Percentiles rank a stretch among this genome's conserved stretches.
phyloP scores from a whole-genome alignment of 805 yeast genomes.

The Starmera amethionina region DNA sequence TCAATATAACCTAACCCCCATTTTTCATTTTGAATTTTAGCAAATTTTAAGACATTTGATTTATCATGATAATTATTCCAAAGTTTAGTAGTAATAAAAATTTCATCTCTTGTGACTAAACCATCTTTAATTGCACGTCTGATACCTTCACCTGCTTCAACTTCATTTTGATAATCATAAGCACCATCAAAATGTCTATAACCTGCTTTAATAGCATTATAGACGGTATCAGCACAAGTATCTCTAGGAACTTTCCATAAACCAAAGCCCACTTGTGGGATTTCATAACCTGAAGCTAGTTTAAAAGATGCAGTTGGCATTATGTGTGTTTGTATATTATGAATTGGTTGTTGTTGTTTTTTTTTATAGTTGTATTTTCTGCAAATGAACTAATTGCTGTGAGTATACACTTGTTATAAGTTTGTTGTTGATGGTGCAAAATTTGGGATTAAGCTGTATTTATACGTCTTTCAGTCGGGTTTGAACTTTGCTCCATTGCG shows the following conservation, averaged over 20 bases:
- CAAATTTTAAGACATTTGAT: slow-evolving; percentile 7
- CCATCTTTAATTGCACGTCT: slow-evolving; percentile 33
- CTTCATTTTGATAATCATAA: slow-evolving; percentile 57
- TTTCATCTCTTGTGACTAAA: slow-evolving; percentile 40
- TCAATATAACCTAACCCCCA: slow-evolving; percentile 74
- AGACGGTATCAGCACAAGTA: slow-evolving; percentile 37
- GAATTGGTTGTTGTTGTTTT: too few species aligned
- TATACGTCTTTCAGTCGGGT: too few species aligned
- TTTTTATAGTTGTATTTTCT: too few species aligned
- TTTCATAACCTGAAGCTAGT: slow-evolving; percentile 12
- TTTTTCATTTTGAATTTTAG: slow-evolving; percentile 28
- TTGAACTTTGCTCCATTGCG: too few species aligned
- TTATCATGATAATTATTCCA: slow-evolving; percentile 41
- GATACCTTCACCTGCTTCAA: slow-evolving; percentile 37
- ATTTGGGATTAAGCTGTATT: too few species aligned
- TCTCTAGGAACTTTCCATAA: slow-evolving; percentile 14
- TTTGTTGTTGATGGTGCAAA: too few species aligned
- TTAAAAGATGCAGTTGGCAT: neutral
- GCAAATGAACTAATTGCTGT: too few species aligned
- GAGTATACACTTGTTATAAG: too few species aligned
- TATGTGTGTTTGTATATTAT: too few species aligned
- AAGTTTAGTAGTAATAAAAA: slow-evolving; percentile 65
- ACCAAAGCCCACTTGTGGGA: slow-evolving; percentile 14
- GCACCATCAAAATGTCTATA: slow-evolving; percentile 73
- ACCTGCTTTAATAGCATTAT: slow-evolving; percentile 53